Evolutionary conservation across 768 basidiomycete genomes (phyloP), one percentile per base, ranked within the genome.

Genomic region (Lentinula detonsa): DNA sequence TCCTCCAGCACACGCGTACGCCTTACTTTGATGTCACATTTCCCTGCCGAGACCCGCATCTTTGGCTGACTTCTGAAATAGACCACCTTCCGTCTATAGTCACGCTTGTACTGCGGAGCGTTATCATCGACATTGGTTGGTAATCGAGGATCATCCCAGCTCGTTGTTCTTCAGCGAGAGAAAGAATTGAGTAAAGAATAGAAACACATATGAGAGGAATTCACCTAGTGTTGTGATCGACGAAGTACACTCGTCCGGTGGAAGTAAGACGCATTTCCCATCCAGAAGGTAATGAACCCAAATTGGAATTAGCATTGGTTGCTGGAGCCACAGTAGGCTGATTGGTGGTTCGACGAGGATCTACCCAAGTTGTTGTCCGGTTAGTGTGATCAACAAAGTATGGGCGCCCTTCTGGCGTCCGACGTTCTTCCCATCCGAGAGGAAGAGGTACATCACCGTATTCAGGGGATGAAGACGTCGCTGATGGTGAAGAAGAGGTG

Each of bases 231-330:
- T 89, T 95, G 74, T 96, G 94, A 70, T 95, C 94, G 13, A 95
- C 93, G 66, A 94, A 96, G 74, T 96, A 96, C 16, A 95, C 88
- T 37, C 93, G 81, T 7, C 83, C 82, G 0, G 90, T 93, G 1
- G 88, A 87, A 1, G 94, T 95, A 57, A 95, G 73, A 18, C 94
- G 82, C 94, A 95, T 95, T 75, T 96, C 94, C 93, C 93, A 96
- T 62, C 93, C 94, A 49, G 87, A 90, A 5, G 94, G 94, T 40
- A 96, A 78, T 6, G 90, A 85, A 0, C 94, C 93, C 16, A 93
- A 83, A 64, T 88, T 78, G 63, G 85, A 73, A 60, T 77, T 83
- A 59, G 79, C 66, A 71, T 76, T 62, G 59, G 77, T 78, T 28
- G 83, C 69, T 15, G 77, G 65, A 67, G 83, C 66, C 62, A 82